phyloP scores from a whole-genome alignment of 371 early-diverging fungal species.

The Lichtheimia corymbifera region DNA sequence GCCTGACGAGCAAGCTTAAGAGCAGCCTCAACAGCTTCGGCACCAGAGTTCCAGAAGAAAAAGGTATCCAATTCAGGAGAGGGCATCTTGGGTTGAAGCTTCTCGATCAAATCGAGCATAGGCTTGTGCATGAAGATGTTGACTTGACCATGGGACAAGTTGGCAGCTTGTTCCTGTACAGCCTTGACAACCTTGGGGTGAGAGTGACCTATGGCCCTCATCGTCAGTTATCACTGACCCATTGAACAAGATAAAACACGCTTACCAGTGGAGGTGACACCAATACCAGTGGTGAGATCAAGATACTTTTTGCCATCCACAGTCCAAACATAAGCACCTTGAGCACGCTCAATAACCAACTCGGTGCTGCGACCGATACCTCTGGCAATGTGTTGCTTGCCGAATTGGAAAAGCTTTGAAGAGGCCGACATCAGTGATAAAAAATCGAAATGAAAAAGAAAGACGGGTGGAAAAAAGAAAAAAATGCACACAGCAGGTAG shows the following conservation, averaged over 20 bases:
- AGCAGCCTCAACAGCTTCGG: slow-evolving; percentile 55
- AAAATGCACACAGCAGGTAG: not conserved
- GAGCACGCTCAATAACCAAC: slow-evolving; percentile 49
- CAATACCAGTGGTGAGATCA: slow-evolving; percentile 57
- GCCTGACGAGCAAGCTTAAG: slow-evolving; percentile 60
- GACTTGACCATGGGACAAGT: slow-evolving; percentile 54
- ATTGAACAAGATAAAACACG: not conserved
- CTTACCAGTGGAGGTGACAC: slow-evolving; percentile 58
- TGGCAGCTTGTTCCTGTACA: slow-evolving; percentile 58
- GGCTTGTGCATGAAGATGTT: slow-evolving; percentile 59
- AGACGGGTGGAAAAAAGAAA: slow-evolving; percentile 4
- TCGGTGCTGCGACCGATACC: slow-evolving; percentile 55
- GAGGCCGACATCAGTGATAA: slow-evolving; percentile 25
- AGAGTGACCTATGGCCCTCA: slow-evolving; percentile 43
- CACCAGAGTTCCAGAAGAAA: slow-evolving; percentile 62
- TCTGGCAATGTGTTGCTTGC: slow-evolving; percentile 45
- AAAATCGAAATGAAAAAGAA: not conserved
- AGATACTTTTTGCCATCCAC: slow-evolving; percentile 56
- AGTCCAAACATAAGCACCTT: slow-evolving; percentile 50
- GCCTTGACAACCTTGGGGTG: slow-evolving; percentile 66
- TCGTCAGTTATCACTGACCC: not conserved
- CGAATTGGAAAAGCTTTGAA: slow-evolving; percentile 47
- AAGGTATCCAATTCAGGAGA: slow-evolving; percentile 49
- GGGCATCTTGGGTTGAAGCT: slow-evolving; percentile 51
- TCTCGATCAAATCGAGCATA: slow-evolving; percentile 54